Evolutionary conservation across 192 early-diverging fungal genomes (phyloP).

Genomic region (Backusella morwellensis): DNA sequence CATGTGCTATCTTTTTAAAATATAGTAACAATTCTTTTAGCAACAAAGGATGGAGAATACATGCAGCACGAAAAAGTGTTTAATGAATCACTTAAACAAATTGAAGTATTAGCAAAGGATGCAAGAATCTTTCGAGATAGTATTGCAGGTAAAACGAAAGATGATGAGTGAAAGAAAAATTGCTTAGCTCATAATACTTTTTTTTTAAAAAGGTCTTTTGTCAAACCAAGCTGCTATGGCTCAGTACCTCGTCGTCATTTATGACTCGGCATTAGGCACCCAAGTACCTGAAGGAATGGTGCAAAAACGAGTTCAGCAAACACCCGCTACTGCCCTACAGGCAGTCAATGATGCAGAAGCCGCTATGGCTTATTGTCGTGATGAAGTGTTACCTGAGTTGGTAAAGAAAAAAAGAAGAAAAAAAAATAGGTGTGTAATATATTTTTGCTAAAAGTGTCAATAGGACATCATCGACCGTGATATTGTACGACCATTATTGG

Average conservation of each 20-base stretch:
- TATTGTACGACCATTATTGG: slow-evolving; percentile 76
- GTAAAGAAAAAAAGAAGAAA: slow-evolving; percentile 21
- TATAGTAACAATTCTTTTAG: slow-evolving; percentile 34
- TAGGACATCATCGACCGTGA: slow-evolving; percentile 71
- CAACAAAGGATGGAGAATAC: slow-evolving; percentile 54
- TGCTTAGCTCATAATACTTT: background rate
- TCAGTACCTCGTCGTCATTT: slow-evolving; percentile 14
- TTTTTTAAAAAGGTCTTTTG: slow-evolving; percentile 18
- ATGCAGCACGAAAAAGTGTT: slow-evolving; percentile 60
- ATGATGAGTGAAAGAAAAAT: background rate
- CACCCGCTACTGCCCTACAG: slow-evolving; percentile 42
- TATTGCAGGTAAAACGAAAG: slow-evolving; percentile 37
- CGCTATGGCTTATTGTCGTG: slow-evolving; percentile 46
- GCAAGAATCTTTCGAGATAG: slow-evolving; percentile 66
- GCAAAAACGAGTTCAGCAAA: slow-evolving; percentile 41
- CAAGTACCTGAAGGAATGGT: slow-evolving; percentile 51
- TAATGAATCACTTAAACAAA: slow-evolving; percentile 52
- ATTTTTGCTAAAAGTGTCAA: background rate
- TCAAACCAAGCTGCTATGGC: slow-evolving; percentile 28
- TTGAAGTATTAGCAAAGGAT: slow-evolving; percentile 60
- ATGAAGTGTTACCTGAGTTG: slow-evolving; percentile 63
- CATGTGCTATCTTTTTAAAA: background rate
- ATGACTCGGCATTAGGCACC: slow-evolving; percentile 26
- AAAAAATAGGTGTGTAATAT: background rate
- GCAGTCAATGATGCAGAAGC: slow-evolving; percentile 52